Evolutionary conservation across 768 basidiomycete species (phyloP).

Genomic region (Tricholoma hemisulphureum): DNA sequence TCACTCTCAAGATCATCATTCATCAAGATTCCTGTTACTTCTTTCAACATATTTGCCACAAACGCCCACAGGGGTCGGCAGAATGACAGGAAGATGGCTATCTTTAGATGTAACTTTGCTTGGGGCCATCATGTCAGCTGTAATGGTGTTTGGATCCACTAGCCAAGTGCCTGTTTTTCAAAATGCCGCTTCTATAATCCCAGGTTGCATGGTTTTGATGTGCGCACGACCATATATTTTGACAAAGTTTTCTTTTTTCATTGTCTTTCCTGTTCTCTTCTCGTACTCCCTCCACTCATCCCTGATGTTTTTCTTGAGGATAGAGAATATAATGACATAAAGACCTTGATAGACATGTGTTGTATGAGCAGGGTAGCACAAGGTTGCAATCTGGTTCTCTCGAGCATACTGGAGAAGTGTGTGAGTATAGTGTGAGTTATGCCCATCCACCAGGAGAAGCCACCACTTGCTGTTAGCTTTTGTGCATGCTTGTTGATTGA

Average conservation of each 20-base stretch:
- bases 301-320: conserved; percentile 30
- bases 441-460: conserved; percentile 40
- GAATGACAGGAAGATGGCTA: conserved; percentile 10
- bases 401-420: conserved; percentile 32
- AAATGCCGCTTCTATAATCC: conserved; percentile 22
- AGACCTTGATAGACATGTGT: conserved; percentile 45
- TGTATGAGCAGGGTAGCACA: conserved; percentile 39
- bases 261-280: neutral
- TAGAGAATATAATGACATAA: conserved; percentile 41
- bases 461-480: conserved; percentile 28
- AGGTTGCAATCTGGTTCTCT: conserved; percentile 36
- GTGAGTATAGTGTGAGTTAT: conserved; percentile 36
- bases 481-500: conserved; percentile 32
- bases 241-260: conserved; percentile 22
- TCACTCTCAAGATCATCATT: neutral
- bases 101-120: conserved; percentile 18
- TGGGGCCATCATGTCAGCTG: conserved; percentile 18
- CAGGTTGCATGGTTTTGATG: conserved; percentile 6
- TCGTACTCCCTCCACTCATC: neutral
- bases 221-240: conserved; percentile 16
- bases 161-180: conserved; percentile 20
- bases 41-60: neutral
- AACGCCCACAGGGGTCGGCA: conserved; percentile 6
- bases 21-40: neutral
- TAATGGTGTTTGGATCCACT: conserved; percentile 13